Conservation (phyloP, 2,329 filamentous ascomycete genomes). For the Pestalotiopsis sp. region DNA sequence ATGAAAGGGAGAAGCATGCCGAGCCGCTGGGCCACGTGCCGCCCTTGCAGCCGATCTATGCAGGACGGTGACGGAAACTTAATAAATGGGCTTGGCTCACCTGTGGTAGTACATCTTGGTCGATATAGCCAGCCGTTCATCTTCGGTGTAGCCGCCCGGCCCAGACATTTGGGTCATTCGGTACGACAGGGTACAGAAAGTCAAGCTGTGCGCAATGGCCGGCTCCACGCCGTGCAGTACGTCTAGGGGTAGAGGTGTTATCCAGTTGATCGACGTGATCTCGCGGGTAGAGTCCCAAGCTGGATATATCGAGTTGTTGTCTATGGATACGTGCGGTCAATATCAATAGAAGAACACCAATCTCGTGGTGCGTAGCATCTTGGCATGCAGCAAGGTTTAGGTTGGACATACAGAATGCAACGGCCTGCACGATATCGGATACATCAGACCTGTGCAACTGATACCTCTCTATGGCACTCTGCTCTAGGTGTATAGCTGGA, state of each 20-base stretch:
- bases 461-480: neutral
- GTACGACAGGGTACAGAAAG: conserved; percentile 22
- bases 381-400: neutral
- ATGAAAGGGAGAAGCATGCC: conserved; percentile 23
- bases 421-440: conserved; percentile 19
- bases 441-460: neutral
- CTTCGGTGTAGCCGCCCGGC: conserved; percentile 4
- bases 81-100: neutral
- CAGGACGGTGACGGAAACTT: neutral
- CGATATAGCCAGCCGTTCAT: neutral
- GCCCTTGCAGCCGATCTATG: neutral
- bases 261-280: conserved; percentile 14
- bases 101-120: conserved; percentile 3
- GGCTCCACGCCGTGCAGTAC: conserved; percentile 15
- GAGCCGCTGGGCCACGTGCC: conserved; percentile 12
- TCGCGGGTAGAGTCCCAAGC: conserved; percentile 15
- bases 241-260: conserved; percentile 15
- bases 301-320: conserved; percentile 5
- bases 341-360: neutral
- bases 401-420: conserved; percentile 31
- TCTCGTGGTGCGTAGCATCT: neutral
- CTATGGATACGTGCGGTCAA: neutral
- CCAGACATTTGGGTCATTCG: conserved; percentile 15
- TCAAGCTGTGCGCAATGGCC: conserved; percentile 19
- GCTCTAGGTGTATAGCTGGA: neutral